These are phyloP conservation scores for Antitrichia curtipendula DNA, from an alignment of 225 moss, liverwort and hornwort genomes.

Conservation along the genomic window DNA sequence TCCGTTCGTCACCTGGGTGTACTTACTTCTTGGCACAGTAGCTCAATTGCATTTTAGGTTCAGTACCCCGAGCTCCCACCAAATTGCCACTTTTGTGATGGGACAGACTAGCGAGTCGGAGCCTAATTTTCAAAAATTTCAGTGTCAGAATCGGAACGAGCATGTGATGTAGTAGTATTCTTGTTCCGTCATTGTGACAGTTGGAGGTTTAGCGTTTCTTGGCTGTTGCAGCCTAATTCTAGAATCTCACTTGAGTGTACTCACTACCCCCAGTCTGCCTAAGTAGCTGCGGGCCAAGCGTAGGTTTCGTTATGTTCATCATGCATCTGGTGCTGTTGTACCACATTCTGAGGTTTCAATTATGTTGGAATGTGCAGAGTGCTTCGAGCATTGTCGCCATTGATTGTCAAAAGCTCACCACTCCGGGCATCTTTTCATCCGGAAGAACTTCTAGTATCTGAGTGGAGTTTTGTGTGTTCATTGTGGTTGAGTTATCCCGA, in stretches of 20 bases:
- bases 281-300: not conserved
- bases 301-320: not conserved
- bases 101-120: not conserved
- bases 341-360: not conserved
- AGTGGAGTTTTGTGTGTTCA: not conserved
- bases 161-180: not conserved
- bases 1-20: not conserved
- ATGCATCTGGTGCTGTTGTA: not conserved
- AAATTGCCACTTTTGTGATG: not conserved
- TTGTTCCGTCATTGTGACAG: slow-evolving; percentile 17
- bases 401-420: not conserved
- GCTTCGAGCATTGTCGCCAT: not conserved
- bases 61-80: not conserved
- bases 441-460: not conserved
- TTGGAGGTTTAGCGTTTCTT: slow-evolving; percentile 25
- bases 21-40: slow-evolving; percentile 6
- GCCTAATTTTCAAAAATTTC: not conserved
- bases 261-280: not conserved
- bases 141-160: not conserved
- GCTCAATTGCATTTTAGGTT: not conserved
- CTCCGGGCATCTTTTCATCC: not conserved
- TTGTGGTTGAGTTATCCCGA: not conserved
- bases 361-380: slow-evolving; percentile 15
- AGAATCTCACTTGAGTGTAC: not conserved
- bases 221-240: slow-evolving; percentile 13